Evolutionary conservation across 225 moss, liverwort and hornwort species (phyloP), one percentile per base, ranked within the genome.

Genomic region (Bryum argenteum): DNA sequence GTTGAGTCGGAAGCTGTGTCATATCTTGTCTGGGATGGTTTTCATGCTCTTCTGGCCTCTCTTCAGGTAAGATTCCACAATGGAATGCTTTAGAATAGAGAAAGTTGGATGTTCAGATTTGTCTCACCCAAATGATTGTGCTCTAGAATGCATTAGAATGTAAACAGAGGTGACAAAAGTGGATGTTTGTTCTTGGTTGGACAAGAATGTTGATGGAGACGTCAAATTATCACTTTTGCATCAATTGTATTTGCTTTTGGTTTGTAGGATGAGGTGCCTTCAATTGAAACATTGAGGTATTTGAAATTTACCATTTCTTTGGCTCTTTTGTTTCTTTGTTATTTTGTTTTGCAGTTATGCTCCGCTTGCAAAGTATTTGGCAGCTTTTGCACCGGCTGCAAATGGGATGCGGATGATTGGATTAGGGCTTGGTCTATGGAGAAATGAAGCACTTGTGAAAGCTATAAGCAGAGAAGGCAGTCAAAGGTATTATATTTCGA

Each of bases 11-110:
- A 94, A 94, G 82, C 76, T 94, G 67, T 87, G 91, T 71, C 91
- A 94, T 53, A 90, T 94, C 11, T 65, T 71, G 50, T 84, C 91
- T 24, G 94, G 94, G 64, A 82, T 91, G 67, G 83, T 79, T 52
- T 94, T 88, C 65, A 83, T 94, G 88, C 80, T 90, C 20, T 90
- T 83, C 21, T 94, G 94, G 94, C 89, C 94, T 71, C 76, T 94
- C 54, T 94, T 83, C 80, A 94, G 88, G 89, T 89, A 54, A 80
- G 38, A 37, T 66, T 74, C 21, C 17, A 3, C 5, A 13, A 12
- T 59, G 24, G 53, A 11, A 14, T 15, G 33, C 4, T 5, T 6
- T 33, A 33, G 33, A 28, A 33, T 33, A 5, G n/a, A n/a, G n/a
- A 5, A 5, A 33, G 7, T 33, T 33, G 33, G 33, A 6, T 4